Percentiles rank a stretch among this genome's conserved stretches.
Conservation (phyloP, 345 rosid species). For the Eutrema heterophyllum region DNA sequence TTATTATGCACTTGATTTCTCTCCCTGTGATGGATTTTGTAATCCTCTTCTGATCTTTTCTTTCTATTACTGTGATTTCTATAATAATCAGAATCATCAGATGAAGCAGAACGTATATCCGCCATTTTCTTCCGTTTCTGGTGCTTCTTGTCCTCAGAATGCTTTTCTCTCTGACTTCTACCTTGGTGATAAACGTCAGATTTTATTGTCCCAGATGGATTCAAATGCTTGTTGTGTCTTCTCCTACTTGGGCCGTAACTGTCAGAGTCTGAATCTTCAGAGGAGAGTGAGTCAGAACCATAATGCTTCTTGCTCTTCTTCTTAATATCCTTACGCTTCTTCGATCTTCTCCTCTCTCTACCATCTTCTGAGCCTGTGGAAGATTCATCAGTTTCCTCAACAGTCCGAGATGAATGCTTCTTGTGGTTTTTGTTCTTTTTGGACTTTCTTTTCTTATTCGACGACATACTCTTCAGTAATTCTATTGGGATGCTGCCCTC, state of each 20-base stretch:
- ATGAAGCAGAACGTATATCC: conserved; percentile 28
- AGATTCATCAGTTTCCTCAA: conserved; percentile 35
- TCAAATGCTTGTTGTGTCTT: conserved; percentile 33
- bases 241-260: conserved; percentile 26
- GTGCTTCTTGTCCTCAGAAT: conserved; percentile 17
- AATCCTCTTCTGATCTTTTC: conserved; percentile 29
- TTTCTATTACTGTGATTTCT: conserved; percentile 30
- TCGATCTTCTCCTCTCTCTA: conserved; percentile 29
- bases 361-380: conserved; percentile 35
- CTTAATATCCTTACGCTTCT: conserved; percentile 42
- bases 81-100: conserved; percentile 37
- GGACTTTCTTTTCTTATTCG: conserved; percentile 46
- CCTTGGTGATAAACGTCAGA: conserved; percentile 26
- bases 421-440: conserved; percentile 41
- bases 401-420: conserved; percentile 42
- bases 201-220: conserved; percentile 5
- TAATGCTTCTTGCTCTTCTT: conserved; percentile 37
- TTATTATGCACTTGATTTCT: conserved; percentile 7
- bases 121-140: conserved; percentile 12
- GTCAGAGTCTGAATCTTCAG: conserved; percentile 36
- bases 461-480: conserved; percentile 44
- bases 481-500: conserved; percentile 57
- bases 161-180: conserved; percentile 31
- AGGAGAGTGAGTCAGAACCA: conserved; percentile 37
- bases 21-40: conserved; percentile 20